These are phyloP conservation scores for Withania somnifera DNA, from an alignment of 305 asterid species.

Conservation along the genomic window DNA sequence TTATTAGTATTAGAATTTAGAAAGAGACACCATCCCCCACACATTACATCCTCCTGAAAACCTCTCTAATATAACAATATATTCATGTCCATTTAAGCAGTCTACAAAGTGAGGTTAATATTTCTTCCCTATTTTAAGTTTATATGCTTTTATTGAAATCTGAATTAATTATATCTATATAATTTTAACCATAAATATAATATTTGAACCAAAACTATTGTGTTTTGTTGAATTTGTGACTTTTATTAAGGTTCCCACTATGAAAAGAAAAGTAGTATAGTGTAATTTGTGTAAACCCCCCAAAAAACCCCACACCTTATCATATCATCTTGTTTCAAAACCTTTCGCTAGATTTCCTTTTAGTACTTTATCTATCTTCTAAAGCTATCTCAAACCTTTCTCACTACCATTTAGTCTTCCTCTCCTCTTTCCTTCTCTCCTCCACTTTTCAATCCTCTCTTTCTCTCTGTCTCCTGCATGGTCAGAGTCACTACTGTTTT, in stretches of 20 bases:
- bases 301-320: slow-evolving; percentile 23
- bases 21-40: neutral
- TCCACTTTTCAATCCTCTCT: neutral
- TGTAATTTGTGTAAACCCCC: neutral
- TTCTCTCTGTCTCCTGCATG: neutral
- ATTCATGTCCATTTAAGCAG: neutral
- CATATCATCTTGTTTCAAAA: slow-evolving; percentile 37
- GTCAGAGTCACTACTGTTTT: too few species aligned
- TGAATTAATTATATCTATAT: too few species aligned
- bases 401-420: neutral
- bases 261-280: neutral
- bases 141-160: too few species aligned
- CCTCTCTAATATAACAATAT: neutral
- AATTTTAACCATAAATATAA: too few species aligned
- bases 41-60: neutral
- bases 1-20: too few species aligned
- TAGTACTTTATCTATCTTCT: slow-evolving; percentile 3
- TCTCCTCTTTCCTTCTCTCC: neutral
- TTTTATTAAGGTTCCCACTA: too few species aligned
- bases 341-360: slow-evolving; percentile 6
- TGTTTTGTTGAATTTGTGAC: too few species aligned
- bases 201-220: too few species aligned
- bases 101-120: too few species aligned
- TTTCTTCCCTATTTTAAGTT: too few species aligned
- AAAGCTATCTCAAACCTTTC: neutral